These are phyloP conservation scores for Caryopteris hybrid DNA, from an alignment of 305 asterid species.

Conservation along the genomic window DNA sequence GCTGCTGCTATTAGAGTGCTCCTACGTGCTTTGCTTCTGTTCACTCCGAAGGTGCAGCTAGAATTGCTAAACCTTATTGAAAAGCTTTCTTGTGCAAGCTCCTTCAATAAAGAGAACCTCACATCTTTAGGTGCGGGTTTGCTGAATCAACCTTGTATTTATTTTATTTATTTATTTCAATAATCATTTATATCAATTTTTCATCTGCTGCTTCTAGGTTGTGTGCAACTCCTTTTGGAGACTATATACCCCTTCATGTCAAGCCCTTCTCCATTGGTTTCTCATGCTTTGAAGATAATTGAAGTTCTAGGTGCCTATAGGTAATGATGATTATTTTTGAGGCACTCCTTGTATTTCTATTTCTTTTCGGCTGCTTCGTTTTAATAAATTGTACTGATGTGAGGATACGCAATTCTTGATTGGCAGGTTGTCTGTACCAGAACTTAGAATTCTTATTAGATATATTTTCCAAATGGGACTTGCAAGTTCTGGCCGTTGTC, in stretches of 20 bases:
- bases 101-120: constrained; percentile 91
- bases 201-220: constrained; percentile 52
- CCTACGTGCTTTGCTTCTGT: constrained; percentile 72
- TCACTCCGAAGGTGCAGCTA: constrained; percentile 93
- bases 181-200: constrained; percentile 18
- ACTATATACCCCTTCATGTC: constrained; percentile 82
- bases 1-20: constrained; percentile 93
- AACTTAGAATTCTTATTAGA: constrained; percentile 84
- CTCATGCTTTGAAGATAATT: constrained; percentile 80
- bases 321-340: constrained; percentile 32
- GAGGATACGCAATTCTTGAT: constrained; percentile 21
- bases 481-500: constrained; percentile 64
- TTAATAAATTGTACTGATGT: constrained; percentile 16
- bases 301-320: constrained; percentile 97
- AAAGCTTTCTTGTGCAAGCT: constrained; percentile 81
- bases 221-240: constrained; percentile 97
- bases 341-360: constrained; percentile 9
- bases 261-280: constrained; percentile 71
- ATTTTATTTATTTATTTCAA: constrained; percentile 6
- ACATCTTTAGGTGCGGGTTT: constrained; percentile 83
- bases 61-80: constrained; percentile 83
- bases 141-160: constrained; percentile 10
- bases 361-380: constrained; percentile 6
- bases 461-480: constrained; percentile 80
- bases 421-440: constrained; percentile 82